Conservation (phyloP, 345 rosid species). For the Citrus sp. region DNA sequence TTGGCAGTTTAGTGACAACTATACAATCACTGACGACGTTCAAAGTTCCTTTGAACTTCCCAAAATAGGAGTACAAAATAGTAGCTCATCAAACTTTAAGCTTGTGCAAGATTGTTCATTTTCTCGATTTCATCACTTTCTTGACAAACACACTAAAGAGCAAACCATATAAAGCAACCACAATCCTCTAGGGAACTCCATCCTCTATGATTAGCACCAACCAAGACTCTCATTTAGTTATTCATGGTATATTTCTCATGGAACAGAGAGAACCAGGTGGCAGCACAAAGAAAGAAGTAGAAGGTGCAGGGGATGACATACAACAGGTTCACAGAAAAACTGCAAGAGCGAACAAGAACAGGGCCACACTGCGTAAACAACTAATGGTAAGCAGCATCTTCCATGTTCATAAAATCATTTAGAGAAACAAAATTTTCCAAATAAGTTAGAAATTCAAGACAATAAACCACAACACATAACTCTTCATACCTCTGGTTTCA, state of each 20-base stretch:
- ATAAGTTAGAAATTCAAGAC: background rate
- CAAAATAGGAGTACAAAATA: background rate
- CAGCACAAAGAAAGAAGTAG: background rate
- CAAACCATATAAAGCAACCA: background rate
- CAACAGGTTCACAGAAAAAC: background rate
- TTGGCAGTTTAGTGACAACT: background rate
- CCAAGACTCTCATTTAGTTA: background rate
- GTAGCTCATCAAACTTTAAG: background rate
- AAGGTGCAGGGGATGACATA: background rate
- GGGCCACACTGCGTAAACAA: background rate
- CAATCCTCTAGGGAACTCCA: background rate
- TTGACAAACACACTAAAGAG: background rate
- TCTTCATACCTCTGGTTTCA: conserved; percentile 57
- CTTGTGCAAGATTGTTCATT: background rate
- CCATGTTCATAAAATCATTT: background rate
- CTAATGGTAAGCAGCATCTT: background rate
- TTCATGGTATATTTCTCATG: background rate
- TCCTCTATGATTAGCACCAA: background rate
- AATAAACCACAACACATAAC: too few relatives aligned
- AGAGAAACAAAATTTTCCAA: background rate
- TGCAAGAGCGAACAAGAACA: background rate
- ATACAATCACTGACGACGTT: background rate
- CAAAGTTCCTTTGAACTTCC: background rate
- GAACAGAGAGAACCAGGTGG: background rate
- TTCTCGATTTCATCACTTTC: background rate